Conservation (phyloP, 2,329 filamentous ascomycete species). For the Thermothelomyces thermophilus region DNA sequence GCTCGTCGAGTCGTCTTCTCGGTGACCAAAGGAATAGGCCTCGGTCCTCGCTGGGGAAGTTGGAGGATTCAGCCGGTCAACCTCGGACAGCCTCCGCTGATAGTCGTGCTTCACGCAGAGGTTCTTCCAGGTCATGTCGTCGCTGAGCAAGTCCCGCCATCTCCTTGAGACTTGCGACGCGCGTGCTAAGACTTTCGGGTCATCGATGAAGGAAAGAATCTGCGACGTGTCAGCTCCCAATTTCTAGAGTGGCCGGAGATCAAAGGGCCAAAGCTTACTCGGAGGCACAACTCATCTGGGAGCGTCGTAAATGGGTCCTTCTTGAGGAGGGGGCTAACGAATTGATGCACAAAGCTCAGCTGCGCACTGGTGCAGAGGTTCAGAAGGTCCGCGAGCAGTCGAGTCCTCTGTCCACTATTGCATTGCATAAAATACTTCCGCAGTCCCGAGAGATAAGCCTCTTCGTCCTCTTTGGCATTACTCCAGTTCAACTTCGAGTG, state of each 20-base stretch:
- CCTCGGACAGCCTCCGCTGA: constrained; percentile 51
- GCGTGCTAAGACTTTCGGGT: constrained; percentile 86
- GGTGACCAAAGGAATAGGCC: constrained; percentile 29
- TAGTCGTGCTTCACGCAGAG: constrained; percentile 96
- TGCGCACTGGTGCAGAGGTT: constrained; percentile 94
- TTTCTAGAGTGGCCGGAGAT: constrained; percentile 1
- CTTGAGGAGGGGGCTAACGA: constrained; percentile 88
- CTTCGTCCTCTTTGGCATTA: constrained; percentile 70
- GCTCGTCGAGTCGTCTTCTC: constrained; percentile 29
- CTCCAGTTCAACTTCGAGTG: constrained; percentile 65
- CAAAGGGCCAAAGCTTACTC: constrained; percentile 50
- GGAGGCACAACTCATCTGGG: constrained; percentile 85
- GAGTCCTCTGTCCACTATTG: constrained; percentile 67
- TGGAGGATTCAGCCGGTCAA: constrained; percentile 32
- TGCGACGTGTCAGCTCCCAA: constrained; percentile 33
- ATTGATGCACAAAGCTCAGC: constrained; percentile 91
- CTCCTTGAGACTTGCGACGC: constrained; percentile 93
- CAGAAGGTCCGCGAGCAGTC: constrained; percentile 78
- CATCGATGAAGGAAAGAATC: constrained; percentile 95
- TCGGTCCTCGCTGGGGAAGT: constrained; percentile 28
- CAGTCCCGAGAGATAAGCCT: constrained; percentile 73
- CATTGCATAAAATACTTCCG: constrained; percentile 74
- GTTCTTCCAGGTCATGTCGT: constrained; percentile 98
- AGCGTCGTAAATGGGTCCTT: constrained; percentile 92
- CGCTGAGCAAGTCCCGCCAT: constrained; percentile 88